phyloP scores from a whole-genome alignment of 2,329 filamentous ascomycete species.

The Dothidotthia symphoricarpi region DNA sequence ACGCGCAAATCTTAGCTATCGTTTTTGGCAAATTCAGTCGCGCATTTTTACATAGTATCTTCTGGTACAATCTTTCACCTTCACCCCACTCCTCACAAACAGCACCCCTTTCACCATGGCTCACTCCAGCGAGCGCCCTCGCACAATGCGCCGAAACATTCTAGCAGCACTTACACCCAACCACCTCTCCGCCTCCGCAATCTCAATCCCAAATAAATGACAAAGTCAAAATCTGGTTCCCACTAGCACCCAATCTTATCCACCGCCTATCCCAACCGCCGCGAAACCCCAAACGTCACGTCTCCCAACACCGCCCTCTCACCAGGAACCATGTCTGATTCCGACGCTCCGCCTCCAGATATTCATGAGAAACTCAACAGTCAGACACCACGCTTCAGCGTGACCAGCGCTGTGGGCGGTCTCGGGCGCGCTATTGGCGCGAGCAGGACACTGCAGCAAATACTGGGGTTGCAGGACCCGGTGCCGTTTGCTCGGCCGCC shows the following conservation, averaged over 20 bases:
- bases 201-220: too few species aligned
- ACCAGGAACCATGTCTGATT: too few species aligned
- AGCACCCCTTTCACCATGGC: slow-evolving; percentile 1
- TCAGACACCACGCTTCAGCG: slow-evolving; percentile 2
- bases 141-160: neutral
- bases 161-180: neutral
- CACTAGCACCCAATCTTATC: too few species aligned
- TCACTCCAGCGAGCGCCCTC: neutral
- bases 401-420: neutral
- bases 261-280: too few species aligned
- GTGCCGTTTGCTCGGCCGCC: slow-evolving; percentile 15
- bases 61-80: neutral
- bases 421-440: slow-evolving; percentile 5
- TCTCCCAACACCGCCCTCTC: too few species aligned
- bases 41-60: too few species aligned
- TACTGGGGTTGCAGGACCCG: slow-evolving; percentile 10
- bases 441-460: slow-evolving; percentile 11
- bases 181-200: slow-evolving; percentile 1
- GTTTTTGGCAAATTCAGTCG: too few species aligned
- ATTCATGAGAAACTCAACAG: slow-evolving; percentile 1
- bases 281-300: too few species aligned
- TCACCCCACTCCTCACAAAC: too few species aligned
- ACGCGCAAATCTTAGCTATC: too few species aligned
- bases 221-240: too few species aligned
- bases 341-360: neutral